phyloP scores from a whole-genome alignment of 495 filamentous ascomycete species.

The Penicillium chermesinum region DNA sequence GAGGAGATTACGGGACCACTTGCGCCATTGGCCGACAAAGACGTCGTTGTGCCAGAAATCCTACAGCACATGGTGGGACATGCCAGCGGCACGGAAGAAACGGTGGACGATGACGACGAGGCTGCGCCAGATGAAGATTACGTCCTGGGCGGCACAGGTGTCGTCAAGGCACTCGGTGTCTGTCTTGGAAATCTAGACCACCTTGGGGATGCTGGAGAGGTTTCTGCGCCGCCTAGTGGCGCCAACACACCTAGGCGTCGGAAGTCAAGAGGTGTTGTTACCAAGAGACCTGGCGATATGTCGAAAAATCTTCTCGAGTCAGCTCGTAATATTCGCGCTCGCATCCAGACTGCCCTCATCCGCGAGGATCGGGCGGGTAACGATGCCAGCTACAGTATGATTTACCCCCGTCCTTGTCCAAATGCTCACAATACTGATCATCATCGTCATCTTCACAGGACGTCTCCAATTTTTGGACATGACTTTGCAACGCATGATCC shows the following conservation, averaged over 20 bases:
- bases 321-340: conserved; percentile 77
- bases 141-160: conserved; percentile 90
- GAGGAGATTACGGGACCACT: conserved; percentile 36
- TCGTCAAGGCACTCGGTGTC: conserved; percentile 88
- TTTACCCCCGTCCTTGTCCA: conserved; percentile 5
- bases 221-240: conserved; percentile 45
- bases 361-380: conserved; percentile 65
- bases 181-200: conserved; percentile 68
- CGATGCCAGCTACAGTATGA: conserved; percentile 74
- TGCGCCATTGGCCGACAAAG: conserved; percentile 28
- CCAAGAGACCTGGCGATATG: conserved; percentile 80
- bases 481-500: conserved; percentile 84
- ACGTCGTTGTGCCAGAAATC: conserved; percentile 58
- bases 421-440: background rate
- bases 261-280: conserved; percentile 36
- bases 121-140: conserved; percentile 86
- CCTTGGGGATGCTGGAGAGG: conserved; percentile 31
- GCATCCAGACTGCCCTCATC: conserved; percentile 78
- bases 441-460: conserved; percentile 37
- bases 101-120: conserved; percentile 59
- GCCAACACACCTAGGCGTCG: conserved; percentile 49
- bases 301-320: conserved; percentile 80
- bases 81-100: conserved; percentile 27
- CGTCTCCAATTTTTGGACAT: conserved; percentile 85
- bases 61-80: conserved; percentile 61